These are phyloP conservation scores for Lipomyces anomalus DNA, from an alignment of 805 yeast species.

Conservation along the genomic window DNA sequence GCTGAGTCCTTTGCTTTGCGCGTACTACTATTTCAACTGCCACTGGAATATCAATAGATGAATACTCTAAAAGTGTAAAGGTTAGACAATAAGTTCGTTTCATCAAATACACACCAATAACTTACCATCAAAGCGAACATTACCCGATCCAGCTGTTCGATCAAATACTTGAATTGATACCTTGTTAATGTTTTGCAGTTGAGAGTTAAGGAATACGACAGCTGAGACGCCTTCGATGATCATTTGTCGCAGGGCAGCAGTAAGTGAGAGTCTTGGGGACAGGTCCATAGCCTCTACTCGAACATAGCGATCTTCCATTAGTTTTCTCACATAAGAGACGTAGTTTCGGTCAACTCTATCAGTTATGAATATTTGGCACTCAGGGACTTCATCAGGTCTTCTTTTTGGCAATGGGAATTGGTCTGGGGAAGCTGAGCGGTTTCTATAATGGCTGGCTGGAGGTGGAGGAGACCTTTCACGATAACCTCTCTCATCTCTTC, in stretches of 20 bases:
- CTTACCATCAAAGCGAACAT: constrained; percentile 54
- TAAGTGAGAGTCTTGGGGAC: constrained; percentile 40
- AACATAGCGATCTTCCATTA: constrained; percentile 39
- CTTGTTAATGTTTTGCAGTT: constrained; percentile 36
- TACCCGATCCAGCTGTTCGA: constrained; percentile 61
- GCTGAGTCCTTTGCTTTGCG: constrained; percentile 20
- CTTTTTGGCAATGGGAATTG: constrained; percentile 27
- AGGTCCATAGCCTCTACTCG: constrained; percentile 41
- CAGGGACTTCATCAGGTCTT: constrained; percentile 35
- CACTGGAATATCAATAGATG: constrained; percentile 57
- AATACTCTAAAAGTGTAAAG: constrained; percentile 42
- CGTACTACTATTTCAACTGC: constrained; percentile 54
- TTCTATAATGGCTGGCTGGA: constrained; percentile 4
- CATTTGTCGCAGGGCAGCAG: constrained; percentile 59
- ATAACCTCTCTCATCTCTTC: constrained; percentile 11
- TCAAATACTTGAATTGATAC: constrained; percentile 73
- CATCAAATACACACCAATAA: not conserved
- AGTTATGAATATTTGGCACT: constrained; percentile 45
- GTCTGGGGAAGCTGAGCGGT: constrained; percentile 16
- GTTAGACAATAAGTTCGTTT: not conserved
- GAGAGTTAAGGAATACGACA: constrained; percentile 56
- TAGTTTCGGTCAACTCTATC: constrained; percentile 41
- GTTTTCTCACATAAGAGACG: constrained; percentile 40
- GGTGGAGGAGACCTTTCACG: constrained; percentile 21
- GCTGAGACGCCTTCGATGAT: constrained; percentile 76